phyloP scores from a whole-genome alignment of 139 green algal genomes.

The Tetraselmis striata region DNA sequence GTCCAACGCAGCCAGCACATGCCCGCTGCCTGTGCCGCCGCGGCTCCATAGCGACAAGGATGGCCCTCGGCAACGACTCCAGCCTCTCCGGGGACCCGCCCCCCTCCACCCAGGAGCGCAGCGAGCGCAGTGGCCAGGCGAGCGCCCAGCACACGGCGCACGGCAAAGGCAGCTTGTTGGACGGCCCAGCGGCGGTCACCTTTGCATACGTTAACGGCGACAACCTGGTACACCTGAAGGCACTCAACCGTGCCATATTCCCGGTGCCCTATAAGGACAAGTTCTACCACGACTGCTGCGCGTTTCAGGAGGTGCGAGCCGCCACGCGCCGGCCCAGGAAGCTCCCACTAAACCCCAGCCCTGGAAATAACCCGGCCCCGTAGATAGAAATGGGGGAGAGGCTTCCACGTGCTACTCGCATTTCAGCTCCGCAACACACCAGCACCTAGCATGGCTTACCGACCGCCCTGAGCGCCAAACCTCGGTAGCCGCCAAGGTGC shows the following conservation, averaged over 20 bases:
- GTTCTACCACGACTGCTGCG: background rate
- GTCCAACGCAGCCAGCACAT: too few species aligned
- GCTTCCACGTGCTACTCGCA: too few species aligned
- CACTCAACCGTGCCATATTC: conserved; percentile 71
- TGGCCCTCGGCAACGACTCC: background rate
- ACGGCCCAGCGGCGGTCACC: conserved; percentile 11
- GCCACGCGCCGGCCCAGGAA: conserved; percentile 13
- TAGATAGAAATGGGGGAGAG: background rate
- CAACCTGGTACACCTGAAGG: conserved; percentile 63
- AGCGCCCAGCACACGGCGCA: background rate
- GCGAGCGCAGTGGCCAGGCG: background rate
- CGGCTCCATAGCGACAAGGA: too few species aligned
- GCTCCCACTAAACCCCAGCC: background rate
- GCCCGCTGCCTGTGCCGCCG: too few species aligned
- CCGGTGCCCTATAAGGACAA: conserved; percentile 59
- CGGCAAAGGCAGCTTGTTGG: background rate
- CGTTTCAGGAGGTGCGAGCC: conserved; percentile 27
- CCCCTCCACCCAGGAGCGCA: background rate
- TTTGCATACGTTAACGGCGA: conserved; percentile 42
- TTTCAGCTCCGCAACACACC: background rate
- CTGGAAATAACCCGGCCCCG: background rate
- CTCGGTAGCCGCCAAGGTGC: too few species aligned
- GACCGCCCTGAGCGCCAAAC: too few species aligned
- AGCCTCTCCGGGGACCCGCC: background rate
- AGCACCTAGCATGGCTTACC: background rate